phyloP scores from a whole-genome alignment of 2,329 filamentous ascomycete genomes.

The Scopulariopsis brevicaulis region DNA sequence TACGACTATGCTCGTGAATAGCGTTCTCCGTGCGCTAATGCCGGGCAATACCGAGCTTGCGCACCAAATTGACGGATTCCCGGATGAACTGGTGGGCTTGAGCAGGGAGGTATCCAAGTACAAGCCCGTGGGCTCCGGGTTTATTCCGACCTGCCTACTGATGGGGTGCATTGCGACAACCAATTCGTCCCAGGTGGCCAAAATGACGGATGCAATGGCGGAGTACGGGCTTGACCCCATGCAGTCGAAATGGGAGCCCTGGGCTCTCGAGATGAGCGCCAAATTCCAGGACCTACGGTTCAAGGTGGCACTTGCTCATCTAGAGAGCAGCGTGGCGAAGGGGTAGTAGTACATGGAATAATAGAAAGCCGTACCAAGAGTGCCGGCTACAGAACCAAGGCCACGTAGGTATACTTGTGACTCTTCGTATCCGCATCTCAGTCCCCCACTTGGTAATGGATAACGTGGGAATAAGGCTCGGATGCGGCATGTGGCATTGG shows the following conservation, averaged over 20 bases:
- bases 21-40: slow-evolving; percentile 12
- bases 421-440: neutral
- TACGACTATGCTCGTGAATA: slow-evolving; percentile 13
- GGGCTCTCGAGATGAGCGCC: neutral
- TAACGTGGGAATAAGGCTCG: neutral
- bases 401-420: neutral
- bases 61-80: slow-evolving; percentile 9
- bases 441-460: neutral
- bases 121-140: slow-evolving; percentile 15
- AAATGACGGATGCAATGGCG: neutral
- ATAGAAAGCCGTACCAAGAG: neutral
- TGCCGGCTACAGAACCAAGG: neutral
- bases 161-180: slow-evolving; percentile 14
- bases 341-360: neutral
- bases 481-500: neutral
- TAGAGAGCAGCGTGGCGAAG: neutral
- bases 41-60: slow-evolving; percentile 6
- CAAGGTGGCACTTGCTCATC: neutral
- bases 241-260: neutral
- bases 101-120: slow-evolving; percentile 10
- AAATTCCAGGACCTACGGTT: neutral
- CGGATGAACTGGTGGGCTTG: slow-evolving; percentile 13
- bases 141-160: slow-evolving; percentile 14
- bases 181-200: slow-evolving; percentile 11
- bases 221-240: neutral